These are phyloP conservation scores for Gymnopilus dilepis DNA, from an alignment of 768 basidiomycete genomes.

Conservation along the genomic window DNA sequence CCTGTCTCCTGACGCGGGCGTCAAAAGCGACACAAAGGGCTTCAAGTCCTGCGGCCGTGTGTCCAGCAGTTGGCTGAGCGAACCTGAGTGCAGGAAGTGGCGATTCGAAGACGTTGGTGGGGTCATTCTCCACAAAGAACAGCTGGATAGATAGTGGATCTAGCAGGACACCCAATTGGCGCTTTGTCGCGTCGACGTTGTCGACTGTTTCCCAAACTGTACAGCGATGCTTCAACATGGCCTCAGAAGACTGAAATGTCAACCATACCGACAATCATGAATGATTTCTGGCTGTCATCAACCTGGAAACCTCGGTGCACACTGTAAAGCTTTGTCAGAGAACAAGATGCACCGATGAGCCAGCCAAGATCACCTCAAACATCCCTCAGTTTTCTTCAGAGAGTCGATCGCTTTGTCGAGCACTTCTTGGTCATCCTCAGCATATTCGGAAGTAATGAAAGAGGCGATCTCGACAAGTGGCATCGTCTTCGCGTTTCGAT, in stretches of 20 bases:
- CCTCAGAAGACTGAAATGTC: too few species aligned
- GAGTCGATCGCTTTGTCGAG: not conserved
- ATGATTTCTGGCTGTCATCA: not conserved
- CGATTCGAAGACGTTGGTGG: not conserved
- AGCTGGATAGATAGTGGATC: not conserved
- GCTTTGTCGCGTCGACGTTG: not conserved
- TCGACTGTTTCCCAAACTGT: not conserved
- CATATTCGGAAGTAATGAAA: not conserved
- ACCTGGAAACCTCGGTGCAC: not conserved
- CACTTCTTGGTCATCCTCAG: not conserved
- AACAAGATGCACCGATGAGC: not conserved
- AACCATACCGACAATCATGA: too few species aligned
- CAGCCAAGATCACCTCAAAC: not conserved
- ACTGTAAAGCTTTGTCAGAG: not conserved
- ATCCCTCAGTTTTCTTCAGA: not conserved
- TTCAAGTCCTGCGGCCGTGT: not conserved
- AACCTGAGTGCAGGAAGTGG: not conserved
- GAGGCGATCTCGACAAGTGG: not conserved
- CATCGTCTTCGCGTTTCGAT: not conserved
- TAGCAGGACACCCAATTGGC: not conserved
- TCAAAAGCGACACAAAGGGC: not conserved
- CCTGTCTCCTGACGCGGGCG: not conserved
- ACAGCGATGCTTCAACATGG: not conserved
- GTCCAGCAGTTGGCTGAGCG: not conserved
- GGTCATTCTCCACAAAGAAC: not conserved